Evolutionary conservation across 2,329 filamentous ascomycete genomes (phyloP).

Genomic region (Lachnellula occidentalis): DNA sequence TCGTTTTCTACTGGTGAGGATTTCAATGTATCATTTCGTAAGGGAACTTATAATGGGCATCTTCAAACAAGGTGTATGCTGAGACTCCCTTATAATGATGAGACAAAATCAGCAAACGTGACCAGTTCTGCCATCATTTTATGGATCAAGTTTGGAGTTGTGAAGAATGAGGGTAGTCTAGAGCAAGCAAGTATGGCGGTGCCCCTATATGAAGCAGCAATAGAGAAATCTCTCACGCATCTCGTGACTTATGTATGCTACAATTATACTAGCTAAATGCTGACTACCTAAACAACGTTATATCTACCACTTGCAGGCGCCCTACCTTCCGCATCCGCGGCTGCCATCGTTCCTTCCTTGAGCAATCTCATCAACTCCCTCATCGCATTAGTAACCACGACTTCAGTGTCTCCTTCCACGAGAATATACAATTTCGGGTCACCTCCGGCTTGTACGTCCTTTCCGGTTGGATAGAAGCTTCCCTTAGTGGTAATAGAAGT

Average conservation of each 20-base stretch:
- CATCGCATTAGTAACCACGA: conserved; percentile 86
- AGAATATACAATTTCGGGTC: conserved; percentile 96
- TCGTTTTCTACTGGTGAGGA: no score
- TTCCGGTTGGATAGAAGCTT: conserved; percentile 77
- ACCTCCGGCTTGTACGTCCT: conserved; percentile 67
- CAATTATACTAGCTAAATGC: background rate
- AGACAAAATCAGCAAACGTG: no score
- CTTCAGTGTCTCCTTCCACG: conserved; percentile 93
- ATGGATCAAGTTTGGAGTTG: no score
- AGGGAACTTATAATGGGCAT: no score
- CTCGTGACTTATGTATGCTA: background rate
- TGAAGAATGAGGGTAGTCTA: no score
- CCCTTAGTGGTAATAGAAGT: conserved; percentile 98
- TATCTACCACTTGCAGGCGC: conserved; percentile 78
- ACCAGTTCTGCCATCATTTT: no score
- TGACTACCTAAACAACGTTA: conserved; percentile 61
- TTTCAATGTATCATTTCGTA: no score
- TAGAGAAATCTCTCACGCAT: background rate
- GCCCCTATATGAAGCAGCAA: no score
- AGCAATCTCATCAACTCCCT: conserved; percentile 81
- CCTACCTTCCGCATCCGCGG: conserved; percentile 78
- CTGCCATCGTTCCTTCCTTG: conserved; percentile 84
- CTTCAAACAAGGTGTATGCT: no score
- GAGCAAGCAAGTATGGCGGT: no score
- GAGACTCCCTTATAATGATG: no score